Conservation (phyloP, 257 asterid genomes). For the Thymus mandschuricus region DNA sequence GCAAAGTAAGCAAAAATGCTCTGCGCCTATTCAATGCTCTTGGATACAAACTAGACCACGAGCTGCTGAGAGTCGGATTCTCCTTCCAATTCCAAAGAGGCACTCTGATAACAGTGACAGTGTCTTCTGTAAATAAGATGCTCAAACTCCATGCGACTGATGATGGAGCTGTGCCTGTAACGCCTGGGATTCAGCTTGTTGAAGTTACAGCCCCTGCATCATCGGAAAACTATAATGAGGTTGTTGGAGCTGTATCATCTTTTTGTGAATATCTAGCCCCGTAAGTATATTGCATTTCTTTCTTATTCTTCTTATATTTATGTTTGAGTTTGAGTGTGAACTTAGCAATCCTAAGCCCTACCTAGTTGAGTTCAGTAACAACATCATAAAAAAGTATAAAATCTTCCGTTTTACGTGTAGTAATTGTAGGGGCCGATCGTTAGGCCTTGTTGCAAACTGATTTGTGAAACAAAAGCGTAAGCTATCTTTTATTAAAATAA, state of each 20-base stretch:
- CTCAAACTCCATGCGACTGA: constrained; percentile 86
- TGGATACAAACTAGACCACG: constrained; percentile 90
- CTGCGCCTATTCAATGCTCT: constrained; percentile 79
- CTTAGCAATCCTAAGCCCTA: not conserved
- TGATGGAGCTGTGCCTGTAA: constrained; percentile 77
- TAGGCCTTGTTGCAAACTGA: not conserved
- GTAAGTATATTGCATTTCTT: constrained; percentile 52
- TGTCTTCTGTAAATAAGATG: constrained; percentile 90
- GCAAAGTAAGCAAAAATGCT: constrained; percentile 89
- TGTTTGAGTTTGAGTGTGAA: constrained; percentile 1
- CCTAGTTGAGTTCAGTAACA: constrained; percentile 2
- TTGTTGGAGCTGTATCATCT: constrained; percentile 73
- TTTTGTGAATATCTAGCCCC: constrained; percentile 98
- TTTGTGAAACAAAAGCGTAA: not conserved
- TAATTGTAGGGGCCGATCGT: not conserved
- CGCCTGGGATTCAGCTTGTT: constrained; percentile 94
- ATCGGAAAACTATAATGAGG: constrained; percentile 84
- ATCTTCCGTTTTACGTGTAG: constrained; percentile 6
- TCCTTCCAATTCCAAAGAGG: constrained; percentile 87
- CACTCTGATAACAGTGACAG: constrained; percentile 78
- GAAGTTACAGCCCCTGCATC: constrained; percentile 95
- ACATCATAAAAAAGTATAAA: not conserved
- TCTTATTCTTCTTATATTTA: not conserved
- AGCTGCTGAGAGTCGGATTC: constrained; percentile 86
- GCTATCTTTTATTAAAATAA: not conserved